These are phyloP conservation scores for Exophiala dermatitidis DNA, from an alignment of 2,329 filamentous ascomycete genomes.

Conservation along the genomic window DNA sequence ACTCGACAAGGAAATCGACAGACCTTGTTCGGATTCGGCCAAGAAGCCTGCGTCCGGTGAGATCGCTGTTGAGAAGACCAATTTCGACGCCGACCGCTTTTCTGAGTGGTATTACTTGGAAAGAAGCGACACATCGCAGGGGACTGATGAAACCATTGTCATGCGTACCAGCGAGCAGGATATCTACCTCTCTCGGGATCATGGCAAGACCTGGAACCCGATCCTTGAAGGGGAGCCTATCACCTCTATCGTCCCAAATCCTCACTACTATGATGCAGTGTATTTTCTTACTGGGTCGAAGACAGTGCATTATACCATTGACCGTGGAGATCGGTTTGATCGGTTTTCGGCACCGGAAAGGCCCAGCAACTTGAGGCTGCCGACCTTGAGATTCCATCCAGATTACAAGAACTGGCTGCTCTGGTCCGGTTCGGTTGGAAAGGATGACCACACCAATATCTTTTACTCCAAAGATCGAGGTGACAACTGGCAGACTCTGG, in stretches of 20 bases:
- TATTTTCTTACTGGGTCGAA: conserved; percentile 71
- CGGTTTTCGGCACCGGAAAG: conserved; percentile 63
- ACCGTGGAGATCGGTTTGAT: conserved; percentile 68
- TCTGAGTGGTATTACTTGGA: conserved; percentile 68
- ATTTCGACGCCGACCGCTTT: conserved; percentile 56
- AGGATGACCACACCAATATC: conserved; percentile 64
- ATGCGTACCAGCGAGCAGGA: conserved; percentile 53
- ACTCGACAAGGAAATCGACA: conserved; percentile 66
- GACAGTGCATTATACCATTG: conserved; percentile 69
- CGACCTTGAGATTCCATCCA: conserved; percentile 72
- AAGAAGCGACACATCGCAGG: conserved; percentile 56
- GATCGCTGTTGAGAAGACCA: conserved; percentile 53
- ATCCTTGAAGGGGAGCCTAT: conserved; percentile 65
- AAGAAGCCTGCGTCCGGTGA: conserved; percentile 55
- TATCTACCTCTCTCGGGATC: conserved; percentile 71
- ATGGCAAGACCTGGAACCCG: conserved; percentile 77
- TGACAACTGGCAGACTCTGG: conserved; percentile 65
- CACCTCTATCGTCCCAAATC: conserved; percentile 65
- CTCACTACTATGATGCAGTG: conserved; percentile 73
- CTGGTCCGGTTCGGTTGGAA: conserved; percentile 65
- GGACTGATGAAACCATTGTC: conserved; percentile 65
- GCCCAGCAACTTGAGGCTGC: conserved; percentile 42
- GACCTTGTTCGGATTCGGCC: conserved; percentile 62
- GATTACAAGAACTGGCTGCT: conserved; percentile 83
- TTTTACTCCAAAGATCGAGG: conserved; percentile 75